Evolutionary conservation across 2,329 filamentous ascomycete genomes (phyloP).

Genomic region (Aspergillus fijiensis): DNA sequence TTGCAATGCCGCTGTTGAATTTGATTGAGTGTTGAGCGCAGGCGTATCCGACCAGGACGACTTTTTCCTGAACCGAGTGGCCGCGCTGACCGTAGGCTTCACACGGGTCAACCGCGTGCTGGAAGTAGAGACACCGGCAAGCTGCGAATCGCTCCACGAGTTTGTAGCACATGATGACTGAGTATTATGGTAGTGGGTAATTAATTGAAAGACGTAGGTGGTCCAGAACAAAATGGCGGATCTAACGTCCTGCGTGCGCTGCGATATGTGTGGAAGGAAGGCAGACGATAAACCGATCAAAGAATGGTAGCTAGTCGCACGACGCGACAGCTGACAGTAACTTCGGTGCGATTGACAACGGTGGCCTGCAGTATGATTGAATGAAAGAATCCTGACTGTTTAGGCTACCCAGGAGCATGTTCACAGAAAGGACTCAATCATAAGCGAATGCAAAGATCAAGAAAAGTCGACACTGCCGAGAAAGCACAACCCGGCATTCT

Average conservation of each 20-base stretch:
- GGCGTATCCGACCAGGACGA: constrained; percentile 78
- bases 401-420: constrained; percentile 3
- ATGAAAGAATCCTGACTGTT: background rate
- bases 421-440: background rate
- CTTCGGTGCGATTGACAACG: background rate
- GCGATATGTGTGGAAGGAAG: background rate
- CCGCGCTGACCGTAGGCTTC: constrained; percentile 70
- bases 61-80: constrained; percentile 70
- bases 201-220: background rate
- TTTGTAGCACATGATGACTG: constrained; percentile 75
- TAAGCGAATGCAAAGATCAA: background rate
- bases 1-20: constrained; percentile 1
- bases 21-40: constrained; percentile 58
- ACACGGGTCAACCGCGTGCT: constrained; percentile 82
- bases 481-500: background rate
- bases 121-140: constrained; percentile 84
- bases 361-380: background rate
- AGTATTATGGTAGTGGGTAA: background rate
- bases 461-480: background rate
- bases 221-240: background rate
- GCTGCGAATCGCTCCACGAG: constrained; percentile 81
- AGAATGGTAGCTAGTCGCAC: background rate
- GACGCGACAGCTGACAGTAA: background rate
- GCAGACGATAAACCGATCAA: background rate
- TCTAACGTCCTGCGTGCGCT: constrained; percentile 3